Evolutionary conservation across 2,329 filamentous ascomycete species (phyloP).

Genomic region (Truncatella angustata): DNA sequence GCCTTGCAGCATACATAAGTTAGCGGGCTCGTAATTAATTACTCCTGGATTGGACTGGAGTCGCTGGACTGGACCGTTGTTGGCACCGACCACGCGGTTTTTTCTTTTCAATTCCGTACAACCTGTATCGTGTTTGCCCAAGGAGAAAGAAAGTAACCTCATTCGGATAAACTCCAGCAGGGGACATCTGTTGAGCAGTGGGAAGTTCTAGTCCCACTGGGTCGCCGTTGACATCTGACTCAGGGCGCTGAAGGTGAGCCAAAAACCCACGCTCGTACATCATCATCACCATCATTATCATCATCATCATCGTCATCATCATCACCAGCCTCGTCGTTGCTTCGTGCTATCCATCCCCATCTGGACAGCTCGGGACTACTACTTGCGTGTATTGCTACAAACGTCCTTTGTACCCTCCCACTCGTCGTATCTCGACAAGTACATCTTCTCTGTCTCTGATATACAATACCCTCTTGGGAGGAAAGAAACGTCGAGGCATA

Average conservation of each 20-base stretch:
- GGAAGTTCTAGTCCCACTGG: neutral
- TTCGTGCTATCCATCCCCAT: neutral
- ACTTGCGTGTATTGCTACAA: neutral
- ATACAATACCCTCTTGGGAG: neutral
- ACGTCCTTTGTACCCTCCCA: too few relatives aligned
- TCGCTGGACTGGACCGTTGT: too few relatives aligned
- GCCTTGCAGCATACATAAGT: neutral
- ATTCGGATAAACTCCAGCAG: conserved; percentile 6
- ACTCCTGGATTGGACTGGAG: too few relatives aligned
- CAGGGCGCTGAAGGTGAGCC: conserved; percentile 9
- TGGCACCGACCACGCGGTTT: conserved; percentile 6
- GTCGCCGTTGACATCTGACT: neutral
- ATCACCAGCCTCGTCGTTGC: neutral
- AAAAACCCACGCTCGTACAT: conserved; percentile 9
- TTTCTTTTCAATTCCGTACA: too few relatives aligned
- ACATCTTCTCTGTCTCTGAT: too few relatives aligned
- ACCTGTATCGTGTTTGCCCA: conserved; percentile 1
- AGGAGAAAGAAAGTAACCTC: conserved; percentile 7
- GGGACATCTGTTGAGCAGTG: neutral
- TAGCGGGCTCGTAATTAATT: too few relatives aligned
- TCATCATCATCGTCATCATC: neutral
- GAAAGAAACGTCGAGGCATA: too few relatives aligned
- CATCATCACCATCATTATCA: neutral
- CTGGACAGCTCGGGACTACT: neutral
- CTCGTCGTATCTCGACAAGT: too few relatives aligned